A percentile compares a stretch with the other conserved stretches of the same genome.
These are phyloP conservation scores for Hymenotorrendiella dingleyae DNA, from an alignment of 2,329 filamentous ascomycete genomes.

Conservation along the genomic window DNA sequence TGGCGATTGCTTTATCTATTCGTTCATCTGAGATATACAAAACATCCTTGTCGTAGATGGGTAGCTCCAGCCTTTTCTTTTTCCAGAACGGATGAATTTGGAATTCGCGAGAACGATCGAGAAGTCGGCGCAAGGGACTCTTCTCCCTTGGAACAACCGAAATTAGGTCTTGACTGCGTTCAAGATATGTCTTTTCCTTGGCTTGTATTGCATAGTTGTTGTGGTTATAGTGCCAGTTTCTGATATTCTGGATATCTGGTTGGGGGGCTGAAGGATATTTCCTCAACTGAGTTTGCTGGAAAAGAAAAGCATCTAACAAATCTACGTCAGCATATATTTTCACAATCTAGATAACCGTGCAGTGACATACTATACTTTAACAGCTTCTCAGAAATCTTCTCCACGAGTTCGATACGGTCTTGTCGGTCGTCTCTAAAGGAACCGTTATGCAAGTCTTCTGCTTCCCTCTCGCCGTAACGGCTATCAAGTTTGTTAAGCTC, in stretches of 20 bases:
- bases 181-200: constrained; percentile 16
- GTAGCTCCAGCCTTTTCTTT: constrained; percentile 6
- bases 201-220: constrained; percentile 7
- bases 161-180: constrained; percentile 20
- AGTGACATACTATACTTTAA: constrained; percentile 25
- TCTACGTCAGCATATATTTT: background rate
- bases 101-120: constrained; percentile 14
- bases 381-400: constrained; percentile 15
- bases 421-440: constrained; percentile 23
- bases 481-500: constrained; percentile 27
- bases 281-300: constrained; percentile 21
- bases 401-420: constrained; percentile 17
- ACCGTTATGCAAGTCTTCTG: constrained; percentile 25
- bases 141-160: constrained; percentile 16
- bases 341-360: background rate
- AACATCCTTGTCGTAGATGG: constrained; percentile 11
- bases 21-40: constrained; percentile 14
- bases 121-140: constrained; percentile 13
- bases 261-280: constrained; percentile 13
- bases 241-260: constrained; percentile 20
- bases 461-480: constrained; percentile 14
- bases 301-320: constrained; percentile 25
- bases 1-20: constrained; percentile 23
- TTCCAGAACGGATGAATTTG: constrained; percentile 9
- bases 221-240: constrained; percentile 15